Base-by-base conservation (phyloP, 2,329 filamentous ascomycete species). In the Mariannaea sp. region DNA sequence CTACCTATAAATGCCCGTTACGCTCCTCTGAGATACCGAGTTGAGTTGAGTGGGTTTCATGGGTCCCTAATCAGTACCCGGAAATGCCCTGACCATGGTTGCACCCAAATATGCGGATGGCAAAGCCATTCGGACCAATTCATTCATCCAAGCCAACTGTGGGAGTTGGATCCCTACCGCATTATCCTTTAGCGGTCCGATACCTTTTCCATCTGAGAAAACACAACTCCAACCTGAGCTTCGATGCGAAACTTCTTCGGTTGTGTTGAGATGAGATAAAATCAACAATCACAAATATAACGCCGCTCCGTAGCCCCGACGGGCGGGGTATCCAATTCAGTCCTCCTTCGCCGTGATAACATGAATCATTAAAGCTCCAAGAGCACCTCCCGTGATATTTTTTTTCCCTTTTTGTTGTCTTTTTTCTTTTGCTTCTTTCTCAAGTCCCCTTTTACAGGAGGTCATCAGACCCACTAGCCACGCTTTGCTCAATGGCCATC, bases 401-500 rank as follows among this genome's bases (percentile, higher is more conserved):
- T 60, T 47, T 53, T 40, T 40, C 29, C 42, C 19, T 36, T 32
- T 29, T 16, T 35, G 7, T 29, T 35, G 4, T 3, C 10, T n/a
- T 16, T 4, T n/a, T 26, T 55, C 58, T 47, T 53, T 40, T 40
- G 24, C 42, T 22, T 36, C 29, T 29, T 16, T 35, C 6, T 29
- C 35, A 5, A 4, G 7, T n/a, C n/a, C 5, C 30, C 17, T 17
- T 40, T 69, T 65, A 80, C 40, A 81, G 64, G 55, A 96, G 77
- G 70, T 94, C 90, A 71, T 96, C 91, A 39, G 84, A 88, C 14
- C 88, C 88, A 62, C 84, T 86, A 17, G 86, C 85, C 24, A 89
- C 86, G 66, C 91, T 93, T 65, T 88, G 82, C 70, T 90, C 83
- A 59, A 97, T 92, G 13, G 90, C 90, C 56, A 79, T 76, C 36